phyloP scores from a whole-genome alignment of 139 green algal genomes.

The Picochlorum sp. region DNA sequence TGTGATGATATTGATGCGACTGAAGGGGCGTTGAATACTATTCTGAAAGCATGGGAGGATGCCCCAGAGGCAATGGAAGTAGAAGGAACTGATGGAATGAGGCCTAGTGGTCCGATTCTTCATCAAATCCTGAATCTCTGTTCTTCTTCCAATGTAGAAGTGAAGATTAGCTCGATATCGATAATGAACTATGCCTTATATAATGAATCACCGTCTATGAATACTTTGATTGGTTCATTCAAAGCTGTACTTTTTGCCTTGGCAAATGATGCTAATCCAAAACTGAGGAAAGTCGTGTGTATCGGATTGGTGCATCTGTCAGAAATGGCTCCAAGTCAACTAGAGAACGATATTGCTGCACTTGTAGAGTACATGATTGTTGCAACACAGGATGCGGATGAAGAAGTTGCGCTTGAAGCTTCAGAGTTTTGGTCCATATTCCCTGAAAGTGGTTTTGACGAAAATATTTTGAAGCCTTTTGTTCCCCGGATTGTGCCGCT shows the following conservation, averaged over 20 bases:
- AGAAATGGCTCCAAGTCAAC: constrained; percentile 50
- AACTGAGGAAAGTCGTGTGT: constrained; percentile 77
- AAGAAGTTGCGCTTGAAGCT: constrained; percentile 79
- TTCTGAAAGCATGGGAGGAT: constrained; percentile 85
- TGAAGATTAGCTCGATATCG: constrained; percentile 36
- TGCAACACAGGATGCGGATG: constrained; percentile 59
- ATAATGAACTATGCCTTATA: constrained; percentile 63
- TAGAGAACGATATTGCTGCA: constrained; percentile 63
- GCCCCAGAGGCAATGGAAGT: constrained; percentile 53
- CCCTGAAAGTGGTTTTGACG: constrained; percentile 53
- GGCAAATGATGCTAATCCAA: constrained; percentile 47
- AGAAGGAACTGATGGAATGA: constrained; percentile 6
- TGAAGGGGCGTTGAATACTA: constrained; percentile 75
- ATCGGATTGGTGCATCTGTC: constrained; percentile 70
- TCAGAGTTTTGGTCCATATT: constrained; percentile 92
- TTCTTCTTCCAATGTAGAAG: constrained; percentile 11
- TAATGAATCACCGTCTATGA: constrained; percentile 43
- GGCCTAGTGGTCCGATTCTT: constrained; percentile 40
- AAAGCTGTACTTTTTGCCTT: constrained; percentile 77
- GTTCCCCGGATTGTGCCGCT: constrained; percentile 76
- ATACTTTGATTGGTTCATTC: constrained; percentile 44
- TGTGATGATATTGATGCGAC: constrained; percentile 23
- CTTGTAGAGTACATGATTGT: constrained; percentile 94
- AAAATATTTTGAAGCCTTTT: constrained; percentile 54
- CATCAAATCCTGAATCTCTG: constrained; percentile 58